These are phyloP conservation scores for Gracilariopsis chorda DNA, from an alignment of 23 red algal species.

Conservation along the genomic window DNA sequence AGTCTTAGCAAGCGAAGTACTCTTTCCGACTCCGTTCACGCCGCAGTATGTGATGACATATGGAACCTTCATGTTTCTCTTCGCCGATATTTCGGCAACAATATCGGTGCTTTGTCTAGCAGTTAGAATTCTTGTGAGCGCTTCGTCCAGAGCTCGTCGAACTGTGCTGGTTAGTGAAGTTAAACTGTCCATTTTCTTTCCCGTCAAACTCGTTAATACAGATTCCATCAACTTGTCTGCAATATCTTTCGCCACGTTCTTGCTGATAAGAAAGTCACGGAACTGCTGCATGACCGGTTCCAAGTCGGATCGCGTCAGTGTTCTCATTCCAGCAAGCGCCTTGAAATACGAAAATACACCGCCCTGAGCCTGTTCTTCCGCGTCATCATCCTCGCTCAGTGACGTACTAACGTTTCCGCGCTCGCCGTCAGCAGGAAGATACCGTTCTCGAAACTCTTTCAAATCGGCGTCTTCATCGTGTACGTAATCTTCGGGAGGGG, in stretches of 20 bases:
- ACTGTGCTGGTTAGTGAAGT: slow-evolving; percentile 58
- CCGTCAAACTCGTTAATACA: slow-evolving; percentile 68
- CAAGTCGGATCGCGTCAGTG: slow-evolving; percentile 63
- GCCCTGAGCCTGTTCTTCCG: neutral
- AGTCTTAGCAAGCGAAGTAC: slow-evolving; percentile 90
- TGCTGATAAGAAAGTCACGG: slow-evolving; percentile 63
- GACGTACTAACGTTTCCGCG: neutral
- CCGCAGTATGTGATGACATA: slow-evolving; percentile 94
- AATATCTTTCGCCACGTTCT: slow-evolving; percentile 91
- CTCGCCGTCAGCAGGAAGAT: neutral
- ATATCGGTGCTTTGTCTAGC: slow-evolving; percentile 69
- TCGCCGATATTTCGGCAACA: slow-evolving; percentile 55
- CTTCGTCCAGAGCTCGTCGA: slow-evolving; percentile 71
- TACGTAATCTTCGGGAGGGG: neutral
- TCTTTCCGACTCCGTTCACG: slow-evolving; percentile 99
- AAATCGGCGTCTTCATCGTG: neutral
- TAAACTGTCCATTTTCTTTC: slow-evolving; percentile 50
- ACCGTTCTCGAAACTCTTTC: neutral
- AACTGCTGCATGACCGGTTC: slow-evolving; percentile 68
- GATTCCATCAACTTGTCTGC: slow-evolving; percentile 85
- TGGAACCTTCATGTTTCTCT: slow-evolving; percentile 25
- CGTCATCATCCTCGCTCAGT: neutral
- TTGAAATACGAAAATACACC: slow-evolving; percentile 71
- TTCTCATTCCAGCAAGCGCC: slow-evolving; percentile 55
- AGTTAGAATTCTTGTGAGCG: slow-evolving; percentile 78